Percentiles rank a stretch among this genome's conserved stretches.
These are phyloP conservation scores for Arthroderma sp. DNA, from an alignment of 2,329 filamentous ascomycete genomes.

Conservation along the genomic window DNA sequence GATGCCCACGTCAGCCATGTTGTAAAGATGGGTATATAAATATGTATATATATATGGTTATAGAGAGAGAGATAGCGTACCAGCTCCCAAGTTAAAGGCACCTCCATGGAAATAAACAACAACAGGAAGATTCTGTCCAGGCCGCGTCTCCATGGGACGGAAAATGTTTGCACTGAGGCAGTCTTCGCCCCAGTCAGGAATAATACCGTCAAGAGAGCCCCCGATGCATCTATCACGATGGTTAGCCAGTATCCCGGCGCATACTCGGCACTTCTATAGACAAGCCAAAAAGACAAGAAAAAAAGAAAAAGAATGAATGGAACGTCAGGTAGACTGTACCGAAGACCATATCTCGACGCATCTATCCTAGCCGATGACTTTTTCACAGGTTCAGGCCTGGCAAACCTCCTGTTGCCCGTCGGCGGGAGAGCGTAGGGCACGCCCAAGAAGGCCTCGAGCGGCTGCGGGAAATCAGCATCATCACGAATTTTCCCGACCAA, in stretches of 20 bases:
- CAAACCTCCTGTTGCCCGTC: conserved; percentile 33
- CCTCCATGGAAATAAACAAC: conserved; percentile 35
- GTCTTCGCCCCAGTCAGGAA: conserved; percentile 34
- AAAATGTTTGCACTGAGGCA: conserved; percentile 34
- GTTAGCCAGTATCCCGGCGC: neutral
- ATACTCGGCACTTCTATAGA: too few relatives aligned
- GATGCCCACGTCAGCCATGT: neutral
- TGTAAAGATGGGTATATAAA: neutral
- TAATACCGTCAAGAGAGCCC: conserved; percentile 15
- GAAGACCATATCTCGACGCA: conserved; percentile 25
- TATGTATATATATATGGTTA: too few relatives aligned
- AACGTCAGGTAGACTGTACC: conserved; percentile 4
- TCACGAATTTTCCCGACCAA: conserved; percentile 21
- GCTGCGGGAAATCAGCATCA: conserved; percentile 16
- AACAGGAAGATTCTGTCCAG: conserved; percentile 25
- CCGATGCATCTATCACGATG: conserved; percentile 10
- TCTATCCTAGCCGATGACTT: conserved; percentile 23
- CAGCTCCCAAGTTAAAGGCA: conserved; percentile 25
- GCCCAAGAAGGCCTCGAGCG: conserved; percentile 35
- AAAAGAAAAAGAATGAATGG: neutral
- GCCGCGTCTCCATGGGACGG: conserved; percentile 18
- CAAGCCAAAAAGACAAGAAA: too few relatives aligned
- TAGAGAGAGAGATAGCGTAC: conserved; percentile 6
- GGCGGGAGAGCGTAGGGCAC: conserved; percentile 39
- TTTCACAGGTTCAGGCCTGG: conserved; percentile 25